A percentile compares a stretch with the other conserved stretches of the same genome.
These are phyloP conservation scores for Ilyonectria mors-panacis DNA, from an alignment of 2,329 filamentous ascomycete genomes.

Conservation along the genomic window DNA sequence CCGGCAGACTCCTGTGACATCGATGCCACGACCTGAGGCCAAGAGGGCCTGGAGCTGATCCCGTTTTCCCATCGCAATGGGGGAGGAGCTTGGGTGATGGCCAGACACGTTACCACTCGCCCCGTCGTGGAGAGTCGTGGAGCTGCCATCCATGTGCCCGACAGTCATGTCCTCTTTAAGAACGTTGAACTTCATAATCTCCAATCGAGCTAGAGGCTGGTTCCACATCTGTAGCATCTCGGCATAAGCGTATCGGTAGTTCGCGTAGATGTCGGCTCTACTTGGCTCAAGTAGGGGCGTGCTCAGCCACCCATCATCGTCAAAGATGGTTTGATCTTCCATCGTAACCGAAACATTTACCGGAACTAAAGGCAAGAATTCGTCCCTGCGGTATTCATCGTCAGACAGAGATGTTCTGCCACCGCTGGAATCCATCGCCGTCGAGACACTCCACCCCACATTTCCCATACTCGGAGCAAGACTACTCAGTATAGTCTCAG, in stretches of 20 bases:
- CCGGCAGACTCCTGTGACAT: constrained; percentile 74
- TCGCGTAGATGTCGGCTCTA: constrained; percentile 66
- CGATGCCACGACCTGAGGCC: constrained; percentile 69
- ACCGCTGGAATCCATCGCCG: constrained; percentile 62
- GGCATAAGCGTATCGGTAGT: constrained; percentile 77
- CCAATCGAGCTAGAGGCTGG: constrained; percentile 73
- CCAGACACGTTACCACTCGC: constrained; percentile 53
- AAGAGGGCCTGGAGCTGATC: constrained; percentile 66
- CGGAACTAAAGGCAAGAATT: constrained; percentile 63
- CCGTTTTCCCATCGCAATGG: constrained; percentile 71
- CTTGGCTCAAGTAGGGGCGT: constrained; percentile 70
- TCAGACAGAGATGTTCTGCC: constrained; percentile 68
- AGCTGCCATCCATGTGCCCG: constrained; percentile 50
- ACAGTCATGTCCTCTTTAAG: constrained; percentile 63
- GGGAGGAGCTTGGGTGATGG: constrained; percentile 60
- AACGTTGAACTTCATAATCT: constrained; percentile 79
- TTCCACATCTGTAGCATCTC: constrained; percentile 78
- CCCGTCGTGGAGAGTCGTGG: constrained; percentile 57
- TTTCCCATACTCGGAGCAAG: constrained; percentile 64
- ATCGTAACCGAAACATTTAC: constrained; percentile 68
- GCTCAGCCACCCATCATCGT: constrained; percentile 77
- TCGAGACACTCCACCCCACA: constrained; percentile 66
- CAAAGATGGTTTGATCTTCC: constrained; percentile 76
- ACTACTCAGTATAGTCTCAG: constrained; percentile 71
- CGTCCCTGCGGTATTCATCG: constrained; percentile 65